Evolutionary conservation across 2,329 filamentous ascomycete species (phyloP), one percentile per base, ranked within the genome.

Genomic region (Juglanconis juglandina): DNA sequence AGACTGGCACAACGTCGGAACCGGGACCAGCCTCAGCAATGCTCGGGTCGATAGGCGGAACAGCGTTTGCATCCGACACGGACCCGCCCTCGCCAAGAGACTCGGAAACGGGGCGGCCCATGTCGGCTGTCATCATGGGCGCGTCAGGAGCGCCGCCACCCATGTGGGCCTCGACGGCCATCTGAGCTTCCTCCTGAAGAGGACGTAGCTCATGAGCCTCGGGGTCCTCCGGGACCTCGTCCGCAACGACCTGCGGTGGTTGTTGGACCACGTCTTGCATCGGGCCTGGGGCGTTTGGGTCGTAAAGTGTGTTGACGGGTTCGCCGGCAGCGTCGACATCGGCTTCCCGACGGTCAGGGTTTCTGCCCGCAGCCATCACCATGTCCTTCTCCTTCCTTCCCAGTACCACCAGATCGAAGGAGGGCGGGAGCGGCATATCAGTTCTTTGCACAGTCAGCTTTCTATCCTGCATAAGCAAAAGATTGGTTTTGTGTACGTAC

Each of bases 321-420:
- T 64, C 65, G 1, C 75, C 76, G 8, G 75, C 39, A 14, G 67
- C 69, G 37, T 80, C 75, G 4, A 82, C 17, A 51, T 85, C 81
- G 4, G 66, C 63, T 66, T 83, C 82, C 59, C 33, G 73, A 32
- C 82, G 76, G 53, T 75, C 66, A 0, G 81, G 81, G 58, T 86
- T 86, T 68, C 77, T 81, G 58, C 78, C 76, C 8, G 71, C 66
- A 3, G 64, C 68, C 1, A 69, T 71, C 35, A 85, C 70, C 5
- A 72, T 70, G 0, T 71, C 65, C 44, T 71, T 70, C 69, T 85
- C 82, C 70, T 85, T 86, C 62, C 71, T 72, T 14, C 81, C 75
- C 13, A 86, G 72, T 10, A 73, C 70, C 14, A 86, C 78, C 4
- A 72, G 68, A 63, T 86, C 80, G 61, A 85, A 86, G 5, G 75